phyloP scores from a whole-genome alignment of 768 basidiomycete species.

The Myochromella boudieri region DNA sequence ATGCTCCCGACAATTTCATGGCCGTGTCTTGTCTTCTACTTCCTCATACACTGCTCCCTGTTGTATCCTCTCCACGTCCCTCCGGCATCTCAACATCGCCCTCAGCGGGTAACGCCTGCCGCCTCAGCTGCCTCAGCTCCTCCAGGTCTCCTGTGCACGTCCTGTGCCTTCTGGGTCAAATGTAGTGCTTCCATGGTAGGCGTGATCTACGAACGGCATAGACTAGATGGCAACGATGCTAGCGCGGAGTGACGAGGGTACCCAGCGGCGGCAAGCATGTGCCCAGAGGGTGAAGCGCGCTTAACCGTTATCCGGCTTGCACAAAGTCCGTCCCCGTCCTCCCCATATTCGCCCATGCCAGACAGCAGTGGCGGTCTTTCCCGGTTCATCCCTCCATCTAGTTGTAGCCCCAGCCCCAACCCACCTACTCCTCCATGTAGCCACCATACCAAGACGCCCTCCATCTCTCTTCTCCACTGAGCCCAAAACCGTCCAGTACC shows the following conservation, averaged over 20 bases:
- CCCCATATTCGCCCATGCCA: background rate
- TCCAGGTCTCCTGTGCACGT: slow-evolving; percentile 52
- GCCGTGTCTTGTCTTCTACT: background rate
- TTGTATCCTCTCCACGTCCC: slow-evolving; percentile 59
- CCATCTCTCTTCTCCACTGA: slow-evolving; percentile 33
- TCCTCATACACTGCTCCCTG: slow-evolving; percentile 27
- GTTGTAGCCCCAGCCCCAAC: slow-evolving; percentile 1
- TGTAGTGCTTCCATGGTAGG: slow-evolving; percentile 25
- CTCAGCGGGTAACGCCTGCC: slow-evolving; percentile 51
- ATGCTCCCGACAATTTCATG: background rate
- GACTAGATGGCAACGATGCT: slow-evolving; percentile 6
- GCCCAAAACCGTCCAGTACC: slow-evolving; percentile 57
- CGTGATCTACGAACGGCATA: slow-evolving; percentile 15
- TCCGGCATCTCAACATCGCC: slow-evolving; percentile 69
- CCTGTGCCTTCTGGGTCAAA: slow-evolving; percentile 41
- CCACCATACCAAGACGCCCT: slow-evolving; percentile 24
- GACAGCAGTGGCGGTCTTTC: background rate
- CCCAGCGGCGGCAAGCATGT: background rate
- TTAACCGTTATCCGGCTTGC: background rate
- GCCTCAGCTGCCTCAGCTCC: slow-evolving; percentile 59
- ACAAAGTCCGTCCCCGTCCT: background rate
- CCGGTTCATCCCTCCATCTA: background rate
- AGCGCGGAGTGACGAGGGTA: background rate
- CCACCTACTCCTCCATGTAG: background rate
- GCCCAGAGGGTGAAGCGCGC: background rate